Evolutionary conservation across 2,329 filamentous ascomycete genomes (phyloP), one percentile per base, ranked within the genome.

Genomic region (Blumeria graminis): DNA sequence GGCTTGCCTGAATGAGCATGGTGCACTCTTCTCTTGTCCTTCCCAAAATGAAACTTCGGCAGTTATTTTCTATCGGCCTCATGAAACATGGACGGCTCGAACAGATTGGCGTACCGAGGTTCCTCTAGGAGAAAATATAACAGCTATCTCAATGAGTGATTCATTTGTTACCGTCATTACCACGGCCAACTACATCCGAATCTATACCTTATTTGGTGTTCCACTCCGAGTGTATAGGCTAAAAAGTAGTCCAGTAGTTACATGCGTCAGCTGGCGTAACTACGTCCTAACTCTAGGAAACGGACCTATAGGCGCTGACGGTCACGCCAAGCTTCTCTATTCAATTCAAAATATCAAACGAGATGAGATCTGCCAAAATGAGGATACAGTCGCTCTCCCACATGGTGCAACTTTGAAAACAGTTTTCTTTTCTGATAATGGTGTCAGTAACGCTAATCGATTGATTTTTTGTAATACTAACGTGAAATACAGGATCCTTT

Each of bases 281-380:
- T 96, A 96, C 68, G 82, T 98, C n/a, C 76, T 96, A 66, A 95
- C 89, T 0, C 79, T 98, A 62, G 90, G 90, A 56, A 98, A 98
- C 63, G 93, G 93, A 0, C 80, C 92, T 0, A 77, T 94, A 36
- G 81, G 81, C 11, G 77, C 81, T 9, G 82, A 92, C 65, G 90
- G 92, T 16, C 77, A 75, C 57, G 81, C 87, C 0, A 81, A 82
- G 46, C 75, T 98, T 32, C 72, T 86, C 8, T 98, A 96, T 71
- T 89, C 86, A 0, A 90, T 98, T 63, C 86, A 96, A 66, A 94
- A 98, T 66, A 78, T 96, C 62, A 93, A 93, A 69, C 77, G 86
- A 52, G 89, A 95, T 65, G 86, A 95, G 66, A 81, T 89, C n/a
- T 90, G 84, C 67, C 92, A 98, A 66, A 93, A 84, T 61, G 87